phyloP scores from a whole-genome alignment of 805 yeast genomes.

The Clavispora santaluciae region DNA sequence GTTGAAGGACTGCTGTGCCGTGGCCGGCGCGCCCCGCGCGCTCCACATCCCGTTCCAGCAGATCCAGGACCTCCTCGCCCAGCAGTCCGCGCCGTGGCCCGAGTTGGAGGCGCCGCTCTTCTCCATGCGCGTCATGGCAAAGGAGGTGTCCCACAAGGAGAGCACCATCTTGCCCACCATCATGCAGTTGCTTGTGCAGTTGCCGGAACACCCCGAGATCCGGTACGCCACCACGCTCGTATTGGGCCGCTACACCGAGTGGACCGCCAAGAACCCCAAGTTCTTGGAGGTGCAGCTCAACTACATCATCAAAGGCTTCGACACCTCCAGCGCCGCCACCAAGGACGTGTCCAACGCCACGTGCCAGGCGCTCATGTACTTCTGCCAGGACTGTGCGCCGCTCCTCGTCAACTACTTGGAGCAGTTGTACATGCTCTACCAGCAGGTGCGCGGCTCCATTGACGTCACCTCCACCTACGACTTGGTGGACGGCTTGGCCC shows the following conservation, averaged over 20 bases:
- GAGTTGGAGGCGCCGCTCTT: constrained; percentile 85
- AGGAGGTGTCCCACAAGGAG: constrained; percentile 71
- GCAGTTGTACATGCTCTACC: constrained; percentile 72
- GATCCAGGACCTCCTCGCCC: constrained; percentile 41
- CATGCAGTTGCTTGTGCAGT: constrained; percentile 58
- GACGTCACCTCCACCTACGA: constrained; percentile 71
- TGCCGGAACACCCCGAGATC: constrained; percentile 82
- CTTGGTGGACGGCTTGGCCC: constrained; percentile 85
- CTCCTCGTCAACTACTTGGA: constrained; percentile 62
- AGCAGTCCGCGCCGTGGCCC: constrained; percentile 62
- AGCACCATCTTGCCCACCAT: constrained; percentile 67
- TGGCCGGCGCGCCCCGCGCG: constrained; percentile 72
- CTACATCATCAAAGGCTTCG: constrained; percentile 76
- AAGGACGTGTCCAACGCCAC: constrained; percentile 73
- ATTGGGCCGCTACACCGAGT: constrained; percentile 91
- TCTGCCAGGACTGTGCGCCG: constrained; percentile 84
- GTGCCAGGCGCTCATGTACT: constrained; percentile 88
- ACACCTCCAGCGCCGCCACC: constrained; percentile 12
- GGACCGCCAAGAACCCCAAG: constrained; percentile 87
- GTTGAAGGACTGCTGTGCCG: constrained; percentile 91
- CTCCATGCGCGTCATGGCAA: constrained; percentile 89
- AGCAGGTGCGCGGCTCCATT: constrained; percentile 44
- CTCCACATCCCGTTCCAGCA: constrained; percentile 63
- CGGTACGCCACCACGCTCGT: constrained; percentile 92
- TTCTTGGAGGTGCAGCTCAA: constrained; percentile 76